These are phyloP conservation scores for Suillus ampliporus DNA, from an alignment of 768 basidiomycete species.

Conservation along the genomic window DNA sequence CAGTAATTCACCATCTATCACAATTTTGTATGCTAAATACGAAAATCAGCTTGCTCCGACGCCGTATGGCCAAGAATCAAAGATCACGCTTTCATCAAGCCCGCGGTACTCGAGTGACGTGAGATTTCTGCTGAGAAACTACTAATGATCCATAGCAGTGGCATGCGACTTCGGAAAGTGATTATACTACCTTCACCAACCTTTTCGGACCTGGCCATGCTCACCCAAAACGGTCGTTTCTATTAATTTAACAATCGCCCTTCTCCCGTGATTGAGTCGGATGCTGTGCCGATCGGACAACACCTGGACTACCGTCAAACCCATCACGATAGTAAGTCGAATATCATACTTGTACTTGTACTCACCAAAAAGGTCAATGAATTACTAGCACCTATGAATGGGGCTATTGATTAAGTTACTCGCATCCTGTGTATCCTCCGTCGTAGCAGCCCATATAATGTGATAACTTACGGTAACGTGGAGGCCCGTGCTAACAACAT, in stretches of 20 bases:
- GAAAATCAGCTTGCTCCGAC: background rate
- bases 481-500: background rate
- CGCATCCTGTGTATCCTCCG: background rate
- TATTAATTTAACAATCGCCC: conserved; percentile 3
- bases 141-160: conserved; percentile 7
- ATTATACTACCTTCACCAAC: conserved; percentile 9
- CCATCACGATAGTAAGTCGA: background rate
- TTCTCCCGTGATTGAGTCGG: conserved; percentile 11
- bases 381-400: conserved; percentile 3
- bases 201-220: conserved; percentile 1
- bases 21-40: background rate
- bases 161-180: conserved; percentile 12
- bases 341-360: too few species aligned
- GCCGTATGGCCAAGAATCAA: conserved; percentile 1
- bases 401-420: background rate
- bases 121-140: conserved; percentile 11
- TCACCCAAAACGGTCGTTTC: background rate
- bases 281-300: conserved; percentile 7
- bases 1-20: background rate
- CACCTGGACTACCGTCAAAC: background rate
- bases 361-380: background rate
- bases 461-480: conserved; percentile 1
- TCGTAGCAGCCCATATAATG: background rate
- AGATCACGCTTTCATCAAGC: background rate
- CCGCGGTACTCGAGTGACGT: conserved; percentile 9